These are phyloP conservation scores for Lasiodiplodia sp. DNA, from an alignment of 2,329 filamentous ascomycete species.

Conservation along the genomic window DNA sequence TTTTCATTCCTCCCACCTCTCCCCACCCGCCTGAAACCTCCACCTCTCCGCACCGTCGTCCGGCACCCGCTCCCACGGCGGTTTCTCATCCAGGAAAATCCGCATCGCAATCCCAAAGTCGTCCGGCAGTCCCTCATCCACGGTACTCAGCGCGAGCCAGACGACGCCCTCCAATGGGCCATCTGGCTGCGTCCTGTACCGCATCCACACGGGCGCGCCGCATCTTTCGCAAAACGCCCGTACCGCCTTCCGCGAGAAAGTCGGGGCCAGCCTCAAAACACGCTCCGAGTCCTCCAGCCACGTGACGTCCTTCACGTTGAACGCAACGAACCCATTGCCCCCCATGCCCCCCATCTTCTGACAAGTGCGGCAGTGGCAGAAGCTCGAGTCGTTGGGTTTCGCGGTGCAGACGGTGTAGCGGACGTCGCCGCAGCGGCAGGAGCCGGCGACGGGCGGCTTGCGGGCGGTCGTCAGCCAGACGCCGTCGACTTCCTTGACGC, in stretches of 20 bases:
- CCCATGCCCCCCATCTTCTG: background rate
- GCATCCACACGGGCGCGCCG: slow-evolving; percentile 7
- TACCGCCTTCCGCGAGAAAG: background rate
- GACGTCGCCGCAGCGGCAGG: slow-evolving; percentile 19
- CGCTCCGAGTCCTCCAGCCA: slow-evolving; percentile 8
- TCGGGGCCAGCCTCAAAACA: background rate
- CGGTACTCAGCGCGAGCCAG: slow-evolving; percentile 42
- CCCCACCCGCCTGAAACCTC: background rate
- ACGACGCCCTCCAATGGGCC: background rate
- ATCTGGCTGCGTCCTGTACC: background rate
- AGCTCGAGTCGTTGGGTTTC: background rate
- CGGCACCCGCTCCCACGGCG: slow-evolving; percentile 10
- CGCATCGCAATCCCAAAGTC: slow-evolving; percentile 48
- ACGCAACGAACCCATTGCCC: background rate
- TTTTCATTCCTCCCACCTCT: background rate
- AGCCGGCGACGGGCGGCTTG: slow-evolving; percentile 18
- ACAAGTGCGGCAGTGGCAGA: slow-evolving; percentile 23
- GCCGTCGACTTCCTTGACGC: slow-evolving; percentile 18
- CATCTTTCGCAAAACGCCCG: slow-evolving; percentile 20
- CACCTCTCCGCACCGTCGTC: slow-evolving; percentile 20
- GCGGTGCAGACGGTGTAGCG: background rate
- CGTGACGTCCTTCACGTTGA: background rate
- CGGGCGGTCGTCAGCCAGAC: slow-evolving; percentile 3
- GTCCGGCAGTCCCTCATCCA: slow-evolving; percentile 46
- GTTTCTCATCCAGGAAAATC: slow-evolving; percentile 53